A percentile compares a stretch with the other conserved stretches of the same genome.
Conservation (phyloP, 2,329 filamentous ascomycete species). For the Podosphaera xanthii region DNA sequence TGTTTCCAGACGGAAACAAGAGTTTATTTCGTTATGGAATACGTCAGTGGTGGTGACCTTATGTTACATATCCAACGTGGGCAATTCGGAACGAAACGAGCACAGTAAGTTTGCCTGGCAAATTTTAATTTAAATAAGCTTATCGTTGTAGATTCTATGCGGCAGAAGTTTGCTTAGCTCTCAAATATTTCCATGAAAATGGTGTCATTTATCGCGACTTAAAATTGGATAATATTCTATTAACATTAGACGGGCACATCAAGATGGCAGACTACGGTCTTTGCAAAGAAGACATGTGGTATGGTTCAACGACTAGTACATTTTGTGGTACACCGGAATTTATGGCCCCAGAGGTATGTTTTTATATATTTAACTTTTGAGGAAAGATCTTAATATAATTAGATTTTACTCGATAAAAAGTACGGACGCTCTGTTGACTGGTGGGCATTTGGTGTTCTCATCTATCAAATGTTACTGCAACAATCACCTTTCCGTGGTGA, state of each 20-base stretch:
- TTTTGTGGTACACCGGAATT: constrained; percentile 99
- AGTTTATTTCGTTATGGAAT: constrained; percentile 99
- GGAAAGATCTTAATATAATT: constrained; percentile 12
- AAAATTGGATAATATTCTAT: constrained; percentile 70
- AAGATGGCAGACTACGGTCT: constrained; percentile 97
- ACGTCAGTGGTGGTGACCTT: constrained; percentile 91
- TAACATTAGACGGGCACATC: constrained; percentile 90
- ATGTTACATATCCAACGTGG: constrained; percentile 98
- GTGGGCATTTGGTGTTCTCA: constrained; percentile 98
- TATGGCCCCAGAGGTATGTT: constrained; percentile 81
- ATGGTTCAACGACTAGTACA: constrained; percentile 83
- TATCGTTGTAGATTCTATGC: constrained; percentile 56
- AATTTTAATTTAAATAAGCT: constrained; percentile 5
- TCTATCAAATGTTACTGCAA: constrained; percentile 98
- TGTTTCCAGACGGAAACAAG: constrained; percentile 98
- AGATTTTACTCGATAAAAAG: constrained; percentile 96
- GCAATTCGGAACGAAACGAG: constrained; percentile 84
- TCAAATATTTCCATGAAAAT: constrained; percentile 99
- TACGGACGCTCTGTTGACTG: constrained; percentile 94
- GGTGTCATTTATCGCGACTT: constrained; percentile 85
- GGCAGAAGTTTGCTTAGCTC: constrained; percentile 81
- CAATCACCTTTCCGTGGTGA: constrained; percentile 97
- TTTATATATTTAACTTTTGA: neutral
- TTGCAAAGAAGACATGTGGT: constrained; percentile 99
- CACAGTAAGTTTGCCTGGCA: constrained; percentile 43